A percentile compares a stretch with the other conserved stretches of the same genome.
These are phyloP conservation scores for Pleurotus platypus DNA, from an alignment of 768 basidiomycete genomes.

Conservation along the genomic window DNA sequence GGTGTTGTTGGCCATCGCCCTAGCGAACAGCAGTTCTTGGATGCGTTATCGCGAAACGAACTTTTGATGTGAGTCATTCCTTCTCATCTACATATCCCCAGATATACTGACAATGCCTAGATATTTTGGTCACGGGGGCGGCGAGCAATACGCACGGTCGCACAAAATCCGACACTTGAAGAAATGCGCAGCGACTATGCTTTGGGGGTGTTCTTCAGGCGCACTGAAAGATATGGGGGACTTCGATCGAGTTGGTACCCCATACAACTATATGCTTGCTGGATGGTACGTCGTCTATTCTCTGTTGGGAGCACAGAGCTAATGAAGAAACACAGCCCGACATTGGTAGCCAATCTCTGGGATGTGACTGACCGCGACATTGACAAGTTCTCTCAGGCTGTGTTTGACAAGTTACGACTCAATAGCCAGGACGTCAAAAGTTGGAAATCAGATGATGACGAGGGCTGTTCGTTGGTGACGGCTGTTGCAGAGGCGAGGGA, in stretches of 20 bases:
- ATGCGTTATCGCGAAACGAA: conserved; percentile 71
- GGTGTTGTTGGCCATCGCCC: conserved; percentile 75
- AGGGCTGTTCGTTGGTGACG: conserved; percentile 49
- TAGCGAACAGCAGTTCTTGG: conserved; percentile 78
- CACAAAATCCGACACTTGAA: conserved; percentile 79
- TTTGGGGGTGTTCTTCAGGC: conserved; percentile 99
- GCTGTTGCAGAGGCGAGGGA: conserved; percentile 82
- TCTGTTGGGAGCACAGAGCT: background rate
- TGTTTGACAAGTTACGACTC: conserved; percentile 72
- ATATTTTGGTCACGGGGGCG: conserved; percentile 97
- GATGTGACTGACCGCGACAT: conserved; percentile 98
- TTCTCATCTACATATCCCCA: background rate
- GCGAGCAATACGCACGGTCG: conserved; percentile 89
- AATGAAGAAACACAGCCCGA: conserved; percentile 53
- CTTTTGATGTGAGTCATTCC: conserved; percentile 76
- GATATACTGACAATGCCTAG: conserved; percentile 34
- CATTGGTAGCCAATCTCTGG: conserved; percentile 94
- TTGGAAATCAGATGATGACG: conserved; percentile 16
- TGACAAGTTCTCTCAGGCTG: conserved; percentile 84
- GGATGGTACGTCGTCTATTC: conserved; percentile 74
- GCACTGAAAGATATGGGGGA: conserved; percentile 87
- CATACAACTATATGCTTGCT: conserved; percentile 93
- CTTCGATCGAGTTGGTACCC: conserved; percentile 88
- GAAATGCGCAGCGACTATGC: conserved; percentile 90
- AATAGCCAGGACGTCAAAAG: conserved; percentile 24